These are phyloP conservation scores for Yamadazyma aaseri DNA, from an alignment of 1,139 yeast genomes.

Conservation along the genomic window DNA sequence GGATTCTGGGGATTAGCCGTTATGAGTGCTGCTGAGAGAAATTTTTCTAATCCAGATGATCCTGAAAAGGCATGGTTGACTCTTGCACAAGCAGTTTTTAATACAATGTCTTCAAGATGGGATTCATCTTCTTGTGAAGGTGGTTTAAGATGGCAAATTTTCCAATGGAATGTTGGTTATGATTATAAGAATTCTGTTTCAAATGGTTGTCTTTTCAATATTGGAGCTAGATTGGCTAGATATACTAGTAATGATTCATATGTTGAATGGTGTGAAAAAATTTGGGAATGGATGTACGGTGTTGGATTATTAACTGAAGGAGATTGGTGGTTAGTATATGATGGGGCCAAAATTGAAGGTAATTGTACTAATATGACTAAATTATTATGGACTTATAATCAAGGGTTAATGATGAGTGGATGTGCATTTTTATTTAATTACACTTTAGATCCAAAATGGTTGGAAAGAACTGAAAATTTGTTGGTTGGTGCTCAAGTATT, in stretches of 20 bases:
- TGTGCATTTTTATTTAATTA: conserved; percentile 77
- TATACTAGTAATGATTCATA: conserved; percentile 75
- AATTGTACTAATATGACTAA: conserved; percentile 62
- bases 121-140: conserved; percentile 73
- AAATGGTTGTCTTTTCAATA: conserved; percentile 85
- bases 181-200: conserved; percentile 89
- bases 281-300: conserved; percentile 79
- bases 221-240: conserved; percentile 85
- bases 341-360: conserved; percentile 66
- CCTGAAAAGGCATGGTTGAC: conserved; percentile 57
- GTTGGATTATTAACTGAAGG: conserved; percentile 54
- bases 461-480: conserved; percentile 52
- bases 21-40: conserved; percentile 80
- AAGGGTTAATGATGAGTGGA: conserved; percentile 78
- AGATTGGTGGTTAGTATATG: conserved; percentile 57
- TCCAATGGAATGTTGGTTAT: conserved; percentile 91
- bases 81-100: conserved; percentile 78
- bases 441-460: conserved; percentile 71
- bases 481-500: conserved; percentile 51
- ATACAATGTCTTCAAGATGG: conserved; percentile 90
- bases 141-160: conserved; percentile 95
- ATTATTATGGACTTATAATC: conserved; percentile 86
- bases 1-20: conserved; percentile 88
- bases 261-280: conserved; percentile 73
- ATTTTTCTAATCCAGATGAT: conserved; percentile 62